These are phyloP conservation scores for Pleurotus tuber-regium DNA, from an alignment of 768 basidiomycete genomes.

Conservation along the genomic window DNA sequence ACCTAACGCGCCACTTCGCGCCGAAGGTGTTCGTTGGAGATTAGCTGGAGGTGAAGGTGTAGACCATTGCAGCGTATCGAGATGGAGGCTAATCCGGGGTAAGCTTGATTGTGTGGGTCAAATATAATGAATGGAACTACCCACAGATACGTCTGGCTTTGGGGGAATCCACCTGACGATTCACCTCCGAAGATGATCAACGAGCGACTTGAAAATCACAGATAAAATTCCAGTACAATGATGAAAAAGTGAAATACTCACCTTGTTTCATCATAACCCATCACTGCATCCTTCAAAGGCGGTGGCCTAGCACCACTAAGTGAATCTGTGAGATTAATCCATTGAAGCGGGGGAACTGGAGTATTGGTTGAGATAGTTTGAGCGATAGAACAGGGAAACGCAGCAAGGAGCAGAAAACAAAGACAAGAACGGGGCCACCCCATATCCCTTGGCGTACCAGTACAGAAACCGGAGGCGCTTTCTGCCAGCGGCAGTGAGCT, in stretches of 20 bases:
- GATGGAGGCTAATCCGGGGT: constrained; percentile 48
- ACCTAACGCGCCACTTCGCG: constrained; percentile 61
- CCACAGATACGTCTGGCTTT: constrained; percentile 67
- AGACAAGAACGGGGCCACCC: constrained; percentile 23
- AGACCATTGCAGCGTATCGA: constrained; percentile 61
- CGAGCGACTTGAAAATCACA: constrained; percentile 43
- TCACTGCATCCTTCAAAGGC: constrained; percentile 66
- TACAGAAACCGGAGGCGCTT: constrained; percentile 15
- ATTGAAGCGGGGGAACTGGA: constrained; percentile 64
- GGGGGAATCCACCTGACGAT: constrained; percentile 60
- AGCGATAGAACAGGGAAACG: constrained; percentile 26
- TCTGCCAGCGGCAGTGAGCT: constrained; percentile 26
- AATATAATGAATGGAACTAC: constrained; percentile 24
- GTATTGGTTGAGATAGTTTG: constrained; percentile 52
- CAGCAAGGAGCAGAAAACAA: constrained; percentile 24
- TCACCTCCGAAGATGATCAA: constrained; percentile 77
- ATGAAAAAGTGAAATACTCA: constrained; percentile 14
- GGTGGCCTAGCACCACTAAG: constrained; percentile 58
- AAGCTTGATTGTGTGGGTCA: constrained; percentile 8
- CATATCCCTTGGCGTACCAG: constrained; percentile 24
- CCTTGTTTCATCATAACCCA: constrained; percentile 58
- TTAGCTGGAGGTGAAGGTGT: constrained; percentile 48
- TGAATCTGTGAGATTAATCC: constrained; percentile 67
- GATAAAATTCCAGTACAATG: constrained; percentile 19
- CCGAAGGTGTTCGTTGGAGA: constrained; percentile 49